Conservation (phyloP, 805 yeast genomes). For the Lipomyces yamadae region DNA sequence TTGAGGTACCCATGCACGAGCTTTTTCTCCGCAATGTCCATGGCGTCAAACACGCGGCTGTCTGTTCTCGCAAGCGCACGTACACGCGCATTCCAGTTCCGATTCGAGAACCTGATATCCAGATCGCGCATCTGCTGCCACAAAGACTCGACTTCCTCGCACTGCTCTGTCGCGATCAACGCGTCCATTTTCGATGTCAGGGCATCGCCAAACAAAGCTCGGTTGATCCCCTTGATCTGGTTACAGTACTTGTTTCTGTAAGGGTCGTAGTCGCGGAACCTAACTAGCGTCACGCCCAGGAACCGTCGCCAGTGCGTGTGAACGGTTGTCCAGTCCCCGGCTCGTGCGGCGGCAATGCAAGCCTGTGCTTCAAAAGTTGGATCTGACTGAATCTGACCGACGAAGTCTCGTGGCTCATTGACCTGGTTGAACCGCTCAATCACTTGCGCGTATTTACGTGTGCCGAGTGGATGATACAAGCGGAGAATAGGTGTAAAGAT, state of each 20-base stretch:
- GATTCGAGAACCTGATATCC: conserved; percentile 11
- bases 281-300: not conserved
- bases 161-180: not conserved
- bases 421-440: conserved; percentile 6
- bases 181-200: conserved; percentile 17
- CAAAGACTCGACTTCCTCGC: conserved; percentile 12
- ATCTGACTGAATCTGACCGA: conserved; percentile 14
- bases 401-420: conserved; percentile 7
- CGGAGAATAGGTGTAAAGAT: conserved; percentile 21
- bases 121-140: conserved; percentile 10
- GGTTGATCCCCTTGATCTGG: conserved; percentile 7
- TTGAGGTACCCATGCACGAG: conserved; percentile 10
- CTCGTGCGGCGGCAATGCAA: conserved; percentile 20
- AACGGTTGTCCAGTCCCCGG: conserved; percentile 15
- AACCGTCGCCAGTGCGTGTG: conserved; percentile 19
- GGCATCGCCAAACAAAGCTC: conserved; percentile 9
- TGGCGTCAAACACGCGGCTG: not conserved
- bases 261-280: conserved; percentile 13
- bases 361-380: conserved; percentile 14
- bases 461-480: conserved; percentile 10
- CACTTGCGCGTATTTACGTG: conserved; percentile 6
- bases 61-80: conserved; percentile 12
- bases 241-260: conserved; percentile 5
- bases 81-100: conserved; percentile 20
- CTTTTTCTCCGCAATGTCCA: not conserved